Evolutionary conservation across 305 asterid species (phyloP), one percentile per base, ranked within the genome.

Genomic region (Ruellia speciosa): DNA sequence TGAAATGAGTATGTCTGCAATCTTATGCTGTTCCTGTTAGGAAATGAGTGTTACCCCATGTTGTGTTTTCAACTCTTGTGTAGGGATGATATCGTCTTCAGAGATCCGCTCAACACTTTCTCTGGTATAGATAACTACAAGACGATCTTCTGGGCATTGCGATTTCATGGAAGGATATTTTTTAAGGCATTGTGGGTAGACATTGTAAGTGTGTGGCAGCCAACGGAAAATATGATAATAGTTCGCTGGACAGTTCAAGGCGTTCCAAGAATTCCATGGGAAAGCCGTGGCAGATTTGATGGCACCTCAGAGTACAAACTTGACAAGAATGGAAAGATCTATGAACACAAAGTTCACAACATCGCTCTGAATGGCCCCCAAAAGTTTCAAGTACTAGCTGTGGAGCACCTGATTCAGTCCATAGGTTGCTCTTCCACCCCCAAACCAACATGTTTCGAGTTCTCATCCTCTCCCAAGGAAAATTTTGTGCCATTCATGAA

Each of bases 301-400:
- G 95, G 90, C 5, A 90, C 96, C 63, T 90, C 97, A 51, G 94
- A 85, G 82, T 90, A 87, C 81, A 90, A 90, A 79, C 90, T 90
- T 12, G 97, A 90, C 58, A 83, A 82, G 80, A 75, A 77, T 52
- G 97, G 97, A 70, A 90, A 90, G 79, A 90, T 90, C 59, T 87
- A 84, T 28, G 96, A 90, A 73, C 97, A 90, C 77, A 77, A 70
- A 65, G 96, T 90, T 65, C 96, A 90, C 79, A 90, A 90, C 64
- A 83, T 90, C 68, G 97, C 96, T 57, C 41, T 77, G 14, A 84
- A 78, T 31, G 79, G 83, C 56, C 95, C 95, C 18, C 90, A 80
- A 16, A 85, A 82, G 79, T 83, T 84, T 71, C 82, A 68, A 60
- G 84, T 83, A n/a, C 70, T 69, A 55, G 66, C 80, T 7, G 95